Evolutionary conservation across 192 early-diverging fungal genomes (phyloP), one percentile per base, ranked within the genome.

Genomic region (Diversispora epigaea): DNA sequence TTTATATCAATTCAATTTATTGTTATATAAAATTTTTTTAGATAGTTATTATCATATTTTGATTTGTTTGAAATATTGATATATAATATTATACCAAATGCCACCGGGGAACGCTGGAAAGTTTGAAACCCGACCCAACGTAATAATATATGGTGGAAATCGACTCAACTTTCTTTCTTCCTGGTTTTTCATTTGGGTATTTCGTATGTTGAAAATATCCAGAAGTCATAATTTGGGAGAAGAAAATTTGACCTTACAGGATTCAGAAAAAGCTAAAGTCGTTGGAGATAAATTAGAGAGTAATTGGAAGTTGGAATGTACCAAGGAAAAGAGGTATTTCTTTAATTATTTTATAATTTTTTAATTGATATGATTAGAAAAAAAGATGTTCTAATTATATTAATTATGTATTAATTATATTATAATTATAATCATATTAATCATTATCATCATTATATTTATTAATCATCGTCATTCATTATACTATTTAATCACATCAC

Each of bases 151-250:
- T 46, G 79, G 83, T 39, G 77, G 78, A 58, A 79, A 80, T 50
- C 73, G 80, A 15, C 45, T 75, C 65, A 87, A 85, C 77, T 65
- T 87, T 49, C 32, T 87, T 47, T 90, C 89, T 2, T 78, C 79
- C 61, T 82, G 90, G 75, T 82, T 91, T 45, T 88, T 91, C 67
- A 54, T 85, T 17, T 91, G 90, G 90, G 82, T 90, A 41, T 83
- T 91, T 68, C 76, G 78, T 5, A 78, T 91, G 12, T 68, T 91
- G 25, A 64, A 72, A 40, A 70, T 78, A 21, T 78, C 79, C 17
- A 43, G 71, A 58, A 72, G 73, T 56, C 77, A 78, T 15, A 77
- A 81, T 63, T 85, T 88, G 19, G 72, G 77, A 73, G 76, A 83
- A 49, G 79, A 90, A 4, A 77, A 79, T 45, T 80, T 91, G 67